These are phyloP conservation scores for Xerocomellus intermedius DNA, from an alignment of 768 basidiomycete species.

Conservation along the genomic window DNA sequence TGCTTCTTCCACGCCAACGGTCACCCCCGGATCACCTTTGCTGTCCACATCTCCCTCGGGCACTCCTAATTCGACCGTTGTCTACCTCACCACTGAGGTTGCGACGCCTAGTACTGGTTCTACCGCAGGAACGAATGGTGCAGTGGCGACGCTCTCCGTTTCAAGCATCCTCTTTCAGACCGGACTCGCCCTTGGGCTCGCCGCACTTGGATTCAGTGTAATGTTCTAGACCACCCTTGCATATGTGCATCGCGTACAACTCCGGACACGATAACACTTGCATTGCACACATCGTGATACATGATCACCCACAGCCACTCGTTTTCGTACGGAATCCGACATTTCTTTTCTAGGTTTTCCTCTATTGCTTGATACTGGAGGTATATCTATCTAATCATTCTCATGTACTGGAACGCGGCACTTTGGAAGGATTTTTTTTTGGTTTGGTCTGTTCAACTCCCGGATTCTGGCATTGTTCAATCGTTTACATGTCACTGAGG, in stretches of 20 bases:
- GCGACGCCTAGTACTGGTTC: background rate
- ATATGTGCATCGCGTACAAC: background rate
- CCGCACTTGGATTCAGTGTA: conserved; percentile 17
- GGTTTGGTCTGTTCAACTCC: background rate
- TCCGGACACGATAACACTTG: background rate
- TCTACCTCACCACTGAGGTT: background rate
- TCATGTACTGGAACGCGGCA: background rate
- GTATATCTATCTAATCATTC: background rate
- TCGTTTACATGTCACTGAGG: background rate
- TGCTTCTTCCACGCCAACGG: conserved; percentile 3
- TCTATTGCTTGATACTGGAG: background rate
- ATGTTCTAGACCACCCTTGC: conserved; percentile 13
- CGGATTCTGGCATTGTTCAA: background rate
- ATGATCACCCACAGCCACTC: background rate
- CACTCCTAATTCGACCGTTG: background rate
- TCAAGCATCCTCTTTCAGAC: conserved; percentile 14
- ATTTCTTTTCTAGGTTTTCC: background rate
- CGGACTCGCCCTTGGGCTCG: conserved; percentile 17
- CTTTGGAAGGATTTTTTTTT: background rate
- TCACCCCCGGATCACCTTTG: background rate
- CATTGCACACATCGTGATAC: background rate
- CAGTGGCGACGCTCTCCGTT: background rate
- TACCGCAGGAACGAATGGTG: conserved; percentile 8
- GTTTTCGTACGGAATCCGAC: background rate
- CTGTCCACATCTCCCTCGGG: background rate